These are phyloP conservation scores for Nematodospora anomalae DNA, from an alignment of 1,139 yeast genomes.

Conservation along the genomic window DNA sequence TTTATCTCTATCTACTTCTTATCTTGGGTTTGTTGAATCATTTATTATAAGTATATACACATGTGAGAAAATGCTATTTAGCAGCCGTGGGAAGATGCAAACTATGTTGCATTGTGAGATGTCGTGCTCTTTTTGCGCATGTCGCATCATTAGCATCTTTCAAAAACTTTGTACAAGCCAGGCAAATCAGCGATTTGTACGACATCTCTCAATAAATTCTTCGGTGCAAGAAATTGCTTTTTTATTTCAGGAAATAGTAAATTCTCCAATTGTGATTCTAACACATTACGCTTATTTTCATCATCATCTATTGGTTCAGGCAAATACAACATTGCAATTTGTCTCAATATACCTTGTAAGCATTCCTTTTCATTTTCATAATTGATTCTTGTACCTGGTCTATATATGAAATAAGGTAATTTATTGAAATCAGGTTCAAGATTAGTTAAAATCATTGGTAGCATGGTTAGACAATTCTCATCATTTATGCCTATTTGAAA, in stretches of 20 bases:
- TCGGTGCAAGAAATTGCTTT: conserved; percentile 65
- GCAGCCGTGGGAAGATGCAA: no score
- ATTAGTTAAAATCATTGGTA: conserved; percentile 70
- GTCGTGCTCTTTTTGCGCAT: no score
- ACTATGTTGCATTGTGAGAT: no score
- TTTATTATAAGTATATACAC: no score
- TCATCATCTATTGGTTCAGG: conserved; percentile 55
- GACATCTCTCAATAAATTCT: conserved; percentile 50
- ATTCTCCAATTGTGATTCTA: conserved; percentile 50
- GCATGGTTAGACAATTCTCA: conserved; percentile 34
- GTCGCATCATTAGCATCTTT: no score
- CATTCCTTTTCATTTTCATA: conserved; percentile 72
- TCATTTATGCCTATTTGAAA: conserved; percentile 53
- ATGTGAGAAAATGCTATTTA: no score
- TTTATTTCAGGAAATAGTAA: conserved; percentile 67
- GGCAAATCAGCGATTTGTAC: conserved; percentile 91
- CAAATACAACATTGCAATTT: conserved; percentile 70
- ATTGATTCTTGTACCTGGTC: conserved; percentile 57
- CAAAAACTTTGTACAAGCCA: conserved; percentile 87
- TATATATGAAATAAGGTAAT: conserved; percentile 64
- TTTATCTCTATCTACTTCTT: no score
- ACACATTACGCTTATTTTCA: conserved; percentile 18
- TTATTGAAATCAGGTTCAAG: conserved; percentile 64
- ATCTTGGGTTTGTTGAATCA: no score
- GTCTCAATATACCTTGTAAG: conserved; percentile 59